Base-by-base conservation (phyloP, 495 filamentous ascomycete species). In the Aspergillus ostianus region DNA sequence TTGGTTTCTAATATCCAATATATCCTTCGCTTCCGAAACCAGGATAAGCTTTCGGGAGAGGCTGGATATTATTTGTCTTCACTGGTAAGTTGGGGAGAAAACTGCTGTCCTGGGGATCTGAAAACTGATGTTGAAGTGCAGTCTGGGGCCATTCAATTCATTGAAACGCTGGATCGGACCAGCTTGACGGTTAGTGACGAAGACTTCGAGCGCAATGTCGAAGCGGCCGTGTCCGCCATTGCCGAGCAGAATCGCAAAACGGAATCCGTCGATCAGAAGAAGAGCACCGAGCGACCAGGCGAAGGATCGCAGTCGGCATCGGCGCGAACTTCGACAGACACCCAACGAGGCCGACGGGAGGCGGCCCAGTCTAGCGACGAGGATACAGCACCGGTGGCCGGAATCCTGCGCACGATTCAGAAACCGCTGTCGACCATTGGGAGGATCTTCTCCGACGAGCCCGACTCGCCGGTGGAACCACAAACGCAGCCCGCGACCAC, bases 1-100 rank as follows among this genome's bases (percentile, higher is more conserved):
- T 79, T 99, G 27, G 91, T 97, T 30, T 97, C 92, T 53, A 99
- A 99, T 68, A 92, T 98, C 7, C 94, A 98, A 71, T 99, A 99
- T 70, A 98, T 99, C 57, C 79, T 97, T 47, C 85, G 95, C 19
- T 99, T 99, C 75, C 86, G 94, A 57, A 96, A 97, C 65, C 95
- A 96, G 70, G 95, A 99, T 41, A 99, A 98, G 67, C 84, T 98
- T 0, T 89, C 90, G 47, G 94, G 94, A 6, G 94, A 99, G 77
- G 93, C 95, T 19, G 94, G 94, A 19, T 99, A 99, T 70, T 99
- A 99, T 70, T 81, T 98, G 29, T 97, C 93, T 32, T 97, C 93
- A n/a, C 77, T 98, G 71, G 91, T 93, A 74, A 67, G 68, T 53
- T 4, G 15, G 15, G 19, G 23, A 17, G 12, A 20, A 6, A 13